phyloP scores from a whole-genome alignment of 2,329 filamentous ascomycete genomes.

The Proliferodiscus dingleyae region DNA sequence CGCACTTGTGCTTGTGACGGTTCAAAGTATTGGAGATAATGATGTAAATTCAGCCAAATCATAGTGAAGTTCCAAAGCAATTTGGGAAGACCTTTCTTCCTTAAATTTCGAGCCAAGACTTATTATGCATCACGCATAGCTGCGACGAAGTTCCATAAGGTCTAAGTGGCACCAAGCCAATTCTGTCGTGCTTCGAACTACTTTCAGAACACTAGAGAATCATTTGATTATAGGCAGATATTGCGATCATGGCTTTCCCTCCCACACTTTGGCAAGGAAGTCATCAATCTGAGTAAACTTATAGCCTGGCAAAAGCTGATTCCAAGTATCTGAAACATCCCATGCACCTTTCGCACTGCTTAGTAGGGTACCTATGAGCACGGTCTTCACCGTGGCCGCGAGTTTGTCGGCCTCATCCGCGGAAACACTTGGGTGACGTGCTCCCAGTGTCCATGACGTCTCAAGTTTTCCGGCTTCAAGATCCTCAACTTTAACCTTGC shows the following conservation, averaged over 20 bases:
- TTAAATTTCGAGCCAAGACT: no score
- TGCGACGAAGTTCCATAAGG: no score
- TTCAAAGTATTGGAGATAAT: no score
- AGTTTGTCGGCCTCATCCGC: constrained; percentile 29
- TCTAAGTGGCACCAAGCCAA: no score
- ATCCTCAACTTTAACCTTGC: constrained; percentile 43
- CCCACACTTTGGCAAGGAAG: constrained; percentile 34
- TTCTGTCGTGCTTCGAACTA: no score
- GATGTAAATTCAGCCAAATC: no score
- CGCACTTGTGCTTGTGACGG: no score
- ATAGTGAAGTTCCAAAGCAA: no score
- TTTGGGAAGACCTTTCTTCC: no score
- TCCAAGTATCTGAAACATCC: constrained; percentile 41
- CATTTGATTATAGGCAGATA: no score
- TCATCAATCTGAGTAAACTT: constrained; percentile 37
- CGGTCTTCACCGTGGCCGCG: constrained; percentile 32
- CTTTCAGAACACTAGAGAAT: no score
- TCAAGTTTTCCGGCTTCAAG: constrained; percentile 40
- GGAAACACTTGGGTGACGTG: constrained; percentile 32
- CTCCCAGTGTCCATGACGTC: constrained; percentile 37
- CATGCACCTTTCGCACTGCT: constrained; percentile 39
- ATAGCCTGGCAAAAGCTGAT: constrained; percentile 40
- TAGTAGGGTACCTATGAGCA: constrained; percentile 39
- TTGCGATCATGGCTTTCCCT: constrained; percentile 17
- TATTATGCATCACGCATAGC: no score